Evolutionary conservation across 208 protist genomes (phyloP).

Genomic region (Crithidia fasciculata): DNA sequence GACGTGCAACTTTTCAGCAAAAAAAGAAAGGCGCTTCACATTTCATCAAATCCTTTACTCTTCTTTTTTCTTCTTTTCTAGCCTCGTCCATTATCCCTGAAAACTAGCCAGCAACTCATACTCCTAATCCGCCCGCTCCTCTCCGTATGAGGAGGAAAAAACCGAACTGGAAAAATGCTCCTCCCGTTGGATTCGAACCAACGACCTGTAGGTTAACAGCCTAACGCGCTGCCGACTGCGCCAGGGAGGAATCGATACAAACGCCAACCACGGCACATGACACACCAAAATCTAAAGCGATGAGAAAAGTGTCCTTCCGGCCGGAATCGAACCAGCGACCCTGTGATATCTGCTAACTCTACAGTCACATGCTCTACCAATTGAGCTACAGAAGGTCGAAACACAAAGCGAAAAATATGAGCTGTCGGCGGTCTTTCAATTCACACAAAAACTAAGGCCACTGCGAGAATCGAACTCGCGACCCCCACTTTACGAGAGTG

Average conservation of each 20-base stretch:
- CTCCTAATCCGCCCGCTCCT: too few species aligned
- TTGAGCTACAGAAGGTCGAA: conserved; percentile 37
- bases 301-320: conserved; percentile 55
- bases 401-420: neutral
- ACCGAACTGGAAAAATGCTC: conserved; percentile 15
- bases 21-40: too few species aligned
- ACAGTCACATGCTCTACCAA: conserved; percentile 42
- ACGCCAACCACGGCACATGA: neutral
- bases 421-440: neutral
- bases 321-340: conserved; percentile 83
- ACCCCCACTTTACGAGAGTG: conserved; percentile 95
- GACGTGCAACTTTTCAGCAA: too few species aligned
- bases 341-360: conserved; percentile 69
- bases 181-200: conserved; percentile 49
- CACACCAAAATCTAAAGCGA: neutral
- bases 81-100: neutral
- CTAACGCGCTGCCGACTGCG: conserved; percentile 47
- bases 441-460: conserved; percentile 3
- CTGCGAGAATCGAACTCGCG: conserved; percentile 42
- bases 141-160: neutral
- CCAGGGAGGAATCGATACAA: conserved; percentile 27
- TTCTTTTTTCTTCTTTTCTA: too few species aligned
- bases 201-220: conserved; percentile 50
- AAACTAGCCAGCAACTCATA: neutral
- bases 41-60: too few species aligned